Conservation (phyloP, 2,329 filamentous ascomycete genomes). For the Botrytis paeoniae region DNA sequence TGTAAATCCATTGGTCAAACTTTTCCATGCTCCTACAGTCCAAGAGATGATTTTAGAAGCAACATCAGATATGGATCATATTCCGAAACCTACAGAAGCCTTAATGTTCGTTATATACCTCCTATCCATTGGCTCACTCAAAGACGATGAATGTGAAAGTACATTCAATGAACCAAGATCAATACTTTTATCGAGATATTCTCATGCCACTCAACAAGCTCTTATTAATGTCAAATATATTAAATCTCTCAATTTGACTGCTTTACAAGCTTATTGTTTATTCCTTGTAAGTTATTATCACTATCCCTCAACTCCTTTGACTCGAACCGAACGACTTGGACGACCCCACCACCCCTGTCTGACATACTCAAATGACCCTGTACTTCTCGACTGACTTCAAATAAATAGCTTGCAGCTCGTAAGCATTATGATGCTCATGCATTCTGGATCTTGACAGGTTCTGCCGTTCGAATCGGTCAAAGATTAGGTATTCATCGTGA, state of each 20-base stretch:
- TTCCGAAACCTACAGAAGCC: constrained; percentile 55
- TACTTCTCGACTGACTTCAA: neutral
- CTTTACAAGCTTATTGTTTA: constrained; percentile 65
- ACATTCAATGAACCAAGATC: constrained; percentile 54
- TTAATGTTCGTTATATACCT: constrained; percentile 67
- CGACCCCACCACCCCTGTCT: constrained; percentile 16
- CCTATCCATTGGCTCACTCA: constrained; percentile 57
- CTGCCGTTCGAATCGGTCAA: constrained; percentile 48
- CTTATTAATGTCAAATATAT: constrained; percentile 66
- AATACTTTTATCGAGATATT: constrained; percentile 52
- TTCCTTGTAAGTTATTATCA: constrained; percentile 54
- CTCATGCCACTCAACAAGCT: constrained; percentile 61
- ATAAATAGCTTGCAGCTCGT: constrained; percentile 37
- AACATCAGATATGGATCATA: constrained; percentile 48
- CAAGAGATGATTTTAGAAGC: constrained; percentile 62
- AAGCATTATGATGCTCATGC: constrained; percentile 42
- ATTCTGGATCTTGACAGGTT: constrained; percentile 49
- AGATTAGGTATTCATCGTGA: constrained; percentile 50
- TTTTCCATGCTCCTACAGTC: constrained; percentile 64
- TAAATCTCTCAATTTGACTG: constrained; percentile 60
- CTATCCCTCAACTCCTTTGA: neutral
- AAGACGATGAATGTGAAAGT: constrained; percentile 51
- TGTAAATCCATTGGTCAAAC: constrained; percentile 66
- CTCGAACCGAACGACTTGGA: neutral
- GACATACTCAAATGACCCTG: constrained; percentile 14